Evolutionary conservation across 257 asterid species (phyloP), one percentile per base, ranked within the genome.

Genomic region (Rhazya stricta): DNA sequence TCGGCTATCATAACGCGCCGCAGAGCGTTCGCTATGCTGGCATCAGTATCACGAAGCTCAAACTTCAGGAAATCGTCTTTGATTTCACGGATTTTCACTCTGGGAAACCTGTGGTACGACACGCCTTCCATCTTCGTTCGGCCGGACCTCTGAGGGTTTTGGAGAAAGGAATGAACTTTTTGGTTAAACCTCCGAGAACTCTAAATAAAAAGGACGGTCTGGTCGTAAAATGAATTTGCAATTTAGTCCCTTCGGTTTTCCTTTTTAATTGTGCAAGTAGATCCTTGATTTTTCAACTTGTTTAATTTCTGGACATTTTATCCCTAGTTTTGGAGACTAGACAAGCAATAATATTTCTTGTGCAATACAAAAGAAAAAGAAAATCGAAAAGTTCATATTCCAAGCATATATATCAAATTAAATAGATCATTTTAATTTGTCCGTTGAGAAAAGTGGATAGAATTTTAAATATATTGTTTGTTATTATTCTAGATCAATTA

Each of bases 1-100:
- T 95, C 99, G 29, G 98, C 83, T 19, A 95, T 89, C 99, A 95
- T 95, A 71, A 92, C 94, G 71, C 99, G 99, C 70, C 99, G 97
- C 68, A 95, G 96, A 21, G 99, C 98, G 85, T 95, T 95, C 51
- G 99, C 99, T 51, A 92, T 88, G 81, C 96, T 90, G 48, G 93
- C 91, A 71, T 94, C 99, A 16, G 98, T 92, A 30, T 88, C 91
- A 18, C 91, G 91, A n/a, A 95, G 90, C 96, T 92, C 99, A 85
- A 95, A 95, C 86, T 89, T 87, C 85, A 83, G 81, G 81, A 73
- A 92, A 67, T 95, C 98, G 58, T 86, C 93, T 41, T 89, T 86
- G 57, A 89, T 83, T 66, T 87, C 91, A 23, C 99, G 91, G 81
- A 95, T 88, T 86, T 95, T 95, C 72, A 92, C 74, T 76, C 83